phyloP scores from a whole-genome alignment of 805 yeast species.

The Komagataella ulmi region DNA sequence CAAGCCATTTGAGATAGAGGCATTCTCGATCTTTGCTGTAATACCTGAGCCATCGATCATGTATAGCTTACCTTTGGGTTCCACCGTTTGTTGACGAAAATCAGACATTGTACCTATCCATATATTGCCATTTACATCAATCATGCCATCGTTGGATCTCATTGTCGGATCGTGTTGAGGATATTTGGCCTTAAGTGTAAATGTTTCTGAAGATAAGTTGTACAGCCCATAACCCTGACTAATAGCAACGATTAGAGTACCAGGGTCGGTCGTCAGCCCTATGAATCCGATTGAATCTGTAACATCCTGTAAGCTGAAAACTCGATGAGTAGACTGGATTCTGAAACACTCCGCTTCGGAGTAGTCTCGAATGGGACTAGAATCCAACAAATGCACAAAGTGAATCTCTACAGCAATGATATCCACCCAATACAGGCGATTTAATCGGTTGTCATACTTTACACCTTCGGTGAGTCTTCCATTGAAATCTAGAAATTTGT shows the following conservation, averaged over 20 bases:
- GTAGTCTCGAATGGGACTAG: conserved; percentile 6
- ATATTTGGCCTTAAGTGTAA: conserved; percentile 24
- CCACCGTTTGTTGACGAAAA: conserved; percentile 10
- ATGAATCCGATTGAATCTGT: conserved; percentile 54
- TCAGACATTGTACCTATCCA: conserved; percentile 71
- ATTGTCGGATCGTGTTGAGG: conserved; percentile 24
- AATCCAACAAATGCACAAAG: conserved; percentile 14
- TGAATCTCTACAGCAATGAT: conserved; percentile 27
- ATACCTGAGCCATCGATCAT: conserved; percentile 19
- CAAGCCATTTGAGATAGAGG: conserved; percentile 61
- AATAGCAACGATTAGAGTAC: conserved; percentile 45
- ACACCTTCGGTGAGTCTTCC: conserved; percentile 54
- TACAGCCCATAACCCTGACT: conserved; percentile 51
- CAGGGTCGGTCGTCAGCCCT: conserved; percentile 45
- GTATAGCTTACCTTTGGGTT: conserved; percentile 43
- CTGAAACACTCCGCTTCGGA: conserved; percentile 11
- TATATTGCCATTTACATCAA: conserved; percentile 65
- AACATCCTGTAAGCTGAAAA: conserved; percentile 21
- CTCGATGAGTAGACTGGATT: conserved; percentile 20
- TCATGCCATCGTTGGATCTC: conserved; percentile 75
- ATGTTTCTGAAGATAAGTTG: conserved; percentile 24
- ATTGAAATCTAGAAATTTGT: conserved; percentile 14
- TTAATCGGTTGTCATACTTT: conserved; percentile 43
- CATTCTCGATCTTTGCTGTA: conserved; percentile 21
- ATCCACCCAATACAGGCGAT: conserved; percentile 37